Conservation (phyloP, 768 basidiomycete genomes). For the Leucosporidium creatinivorum region DNA sequence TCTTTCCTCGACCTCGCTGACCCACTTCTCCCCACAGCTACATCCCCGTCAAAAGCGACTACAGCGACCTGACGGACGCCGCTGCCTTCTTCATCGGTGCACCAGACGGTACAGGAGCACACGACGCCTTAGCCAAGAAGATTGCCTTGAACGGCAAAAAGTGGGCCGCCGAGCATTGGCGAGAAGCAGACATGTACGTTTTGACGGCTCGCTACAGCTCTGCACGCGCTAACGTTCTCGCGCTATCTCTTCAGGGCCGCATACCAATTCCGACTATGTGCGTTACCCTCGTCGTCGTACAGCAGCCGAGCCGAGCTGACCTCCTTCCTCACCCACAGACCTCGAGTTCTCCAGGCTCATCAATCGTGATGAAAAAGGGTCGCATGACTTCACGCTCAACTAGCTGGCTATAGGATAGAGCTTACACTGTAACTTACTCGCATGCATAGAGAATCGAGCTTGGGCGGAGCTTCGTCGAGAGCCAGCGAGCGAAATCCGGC, state of each 20-base stretch:
- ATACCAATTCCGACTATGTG: slow-evolving; percentile 30
- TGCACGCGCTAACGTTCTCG: not conserved
- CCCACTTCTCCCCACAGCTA: slow-evolving; percentile 11
- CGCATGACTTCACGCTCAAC: not conserved
- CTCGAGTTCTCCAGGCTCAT: slow-evolving; percentile 34
- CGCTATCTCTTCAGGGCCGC: slow-evolving; percentile 14
- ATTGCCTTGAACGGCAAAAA: slow-evolving; percentile 53
- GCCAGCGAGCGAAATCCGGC: too few relatives aligned
- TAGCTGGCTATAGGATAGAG: not conserved
- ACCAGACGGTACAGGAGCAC: slow-evolving; percentile 52
- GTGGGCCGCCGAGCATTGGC: slow-evolving; percentile 35
- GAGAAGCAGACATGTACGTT: slow-evolving; percentile 35
- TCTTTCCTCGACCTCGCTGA: slow-evolving; percentile 46
- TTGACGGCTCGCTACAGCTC: not conserved
- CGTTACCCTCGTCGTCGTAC: not conserved
- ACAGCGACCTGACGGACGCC: slow-evolving; percentile 53
- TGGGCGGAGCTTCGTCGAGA: too few relatives aligned
- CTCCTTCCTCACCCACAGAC: not conserved
- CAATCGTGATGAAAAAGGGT: slow-evolving; percentile 21
- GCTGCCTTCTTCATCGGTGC: slow-evolving; percentile 67
- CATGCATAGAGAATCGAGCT: too few relatives aligned
- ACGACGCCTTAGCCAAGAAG: slow-evolving; percentile 54
- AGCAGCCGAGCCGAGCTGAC: not conserved
- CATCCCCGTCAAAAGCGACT: slow-evolving; percentile 38
- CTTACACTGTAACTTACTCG: not conserved